Base-by-base conservation (phyloP, 2,329 filamentous ascomycete genomes). In the Pseudogymnoascus sp. region DNA sequence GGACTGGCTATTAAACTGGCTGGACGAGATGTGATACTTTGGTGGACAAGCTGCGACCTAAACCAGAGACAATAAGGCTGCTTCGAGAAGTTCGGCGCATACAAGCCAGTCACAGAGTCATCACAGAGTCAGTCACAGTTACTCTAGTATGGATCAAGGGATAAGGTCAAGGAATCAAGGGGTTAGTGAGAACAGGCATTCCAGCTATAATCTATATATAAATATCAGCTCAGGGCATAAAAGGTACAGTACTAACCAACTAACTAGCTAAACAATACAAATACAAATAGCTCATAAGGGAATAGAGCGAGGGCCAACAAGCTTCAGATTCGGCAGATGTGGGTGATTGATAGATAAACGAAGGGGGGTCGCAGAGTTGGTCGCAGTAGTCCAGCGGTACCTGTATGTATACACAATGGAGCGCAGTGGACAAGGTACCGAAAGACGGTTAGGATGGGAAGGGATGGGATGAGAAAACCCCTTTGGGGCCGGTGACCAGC, bases 31-130 rank as follows among this genome's bases (percentile, higher is more conserved):
- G 42, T 48, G 42, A 48, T 48, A 48, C 42, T 48, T 29, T 31
- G 45, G 18, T 52, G 13, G 45, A 52, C 45, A 52, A 31, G 27
- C 45, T 52, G 45, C 3, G 45, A 52, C 45, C 45, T 52, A 52
- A 52, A 52, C 13, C 45, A 52, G 45, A 52, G 31, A 29, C 31
- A 35, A 31, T 31, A 52, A n/a, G 45, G 45, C 45, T 52, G 45
- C 45, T 52, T 52, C 45, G 45, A 52, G 45, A 52, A 52, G 45
- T 31, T 52, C 45, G 45, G 45, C 45, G 45, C 45, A 52, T 52
- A 52, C 45, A 52, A 15, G 45, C n/a, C n/a, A n/a, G n/a, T n/a
- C n/a, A n/a, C n/a, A n/a, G n/a, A n/a, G n/a, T n/a, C n/a, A n/a
- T n/a, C n/a, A n/a, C n/a, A n/a, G 6, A 39, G 39, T 40, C n/a